These are phyloP conservation scores for Hibiscus syriacus DNA, from an alignment of 345 rosid genomes.

Conservation along the genomic window DNA sequence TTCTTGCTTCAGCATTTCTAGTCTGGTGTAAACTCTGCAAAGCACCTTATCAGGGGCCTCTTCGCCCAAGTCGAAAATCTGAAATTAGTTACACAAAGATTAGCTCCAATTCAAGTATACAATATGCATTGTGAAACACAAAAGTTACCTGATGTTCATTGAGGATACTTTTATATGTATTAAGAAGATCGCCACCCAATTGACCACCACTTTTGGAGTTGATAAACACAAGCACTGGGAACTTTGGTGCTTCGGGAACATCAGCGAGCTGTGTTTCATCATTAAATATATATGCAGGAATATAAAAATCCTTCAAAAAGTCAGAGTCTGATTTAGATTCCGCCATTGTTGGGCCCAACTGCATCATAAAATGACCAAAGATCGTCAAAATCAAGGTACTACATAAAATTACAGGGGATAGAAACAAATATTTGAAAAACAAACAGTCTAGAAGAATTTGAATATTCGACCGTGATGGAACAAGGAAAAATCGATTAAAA, in stretches of 20 bases:
- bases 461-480: not conserved
- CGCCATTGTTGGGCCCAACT: conserved; percentile 28
- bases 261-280: conserved; percentile 25
- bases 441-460: not conserved
- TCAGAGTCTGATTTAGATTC: conserved; percentile 18
- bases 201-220: conserved; percentile 91
- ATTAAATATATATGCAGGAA: conserved; percentile 48
- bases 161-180: conserved; percentile 52
- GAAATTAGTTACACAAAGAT: conserved; percentile 13
- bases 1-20: conserved; percentile 45
- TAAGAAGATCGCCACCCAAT: conserved; percentile 71
- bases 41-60: conserved; percentile 61
- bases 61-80: conserved; percentile 74
- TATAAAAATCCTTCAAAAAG: conserved; percentile 36
- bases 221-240: conserved; percentile 67
- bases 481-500: not conserved
- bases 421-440: not conserved
- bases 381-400: not conserved
- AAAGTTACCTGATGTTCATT: conserved; percentile 46
- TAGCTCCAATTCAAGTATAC: not conserved
- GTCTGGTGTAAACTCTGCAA: conserved; percentile 45
- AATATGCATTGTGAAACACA: not conserved
- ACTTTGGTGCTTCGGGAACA: conserved; percentile 26
- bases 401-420: not conserved
- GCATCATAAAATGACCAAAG: not conserved